Evolutionary conservation across 768 basidiomycete genomes (phyloP), one percentile per base, ranked within the genome.

Genomic region (Dacryopinax spathularia): DNA sequence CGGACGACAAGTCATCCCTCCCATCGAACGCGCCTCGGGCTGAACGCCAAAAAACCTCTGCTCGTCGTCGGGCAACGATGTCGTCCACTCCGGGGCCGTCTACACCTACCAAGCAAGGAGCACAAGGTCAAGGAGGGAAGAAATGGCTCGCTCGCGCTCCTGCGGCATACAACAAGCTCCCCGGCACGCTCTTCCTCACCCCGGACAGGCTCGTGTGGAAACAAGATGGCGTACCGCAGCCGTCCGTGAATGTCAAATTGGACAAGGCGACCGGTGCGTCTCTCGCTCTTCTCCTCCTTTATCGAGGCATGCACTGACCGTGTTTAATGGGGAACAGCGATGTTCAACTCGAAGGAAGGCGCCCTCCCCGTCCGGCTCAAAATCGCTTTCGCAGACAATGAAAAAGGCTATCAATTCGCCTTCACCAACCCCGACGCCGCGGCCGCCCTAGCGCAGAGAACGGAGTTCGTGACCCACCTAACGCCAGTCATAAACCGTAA

Each of bases 261-360:
- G 65, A 77, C 65, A 82, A 87, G 63, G 80, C 83, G 48, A 73
- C 82, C 63, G 84, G 88, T 89, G 63, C 79, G 80, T 80, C 62
- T 41, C 18, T 31, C n/a, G 56, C n/a, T 36, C 2, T 48, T 67
- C 69, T 68, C 68, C 61, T 67, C 66, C 61, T 61, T 67, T 12
- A 60, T 68, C 20, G 36, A 64, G 18, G 65, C 25, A 36, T 16
- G 1, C 33, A 25, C 68, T 34, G 69, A 69, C 64, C 65, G n/a
- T n/a, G n/a, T n/a, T n/a, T n/a, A n/a, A n/a, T n/a, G n/a, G n/a
- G n/a, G n/a, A 56, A 66, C 71, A 89, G 89, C 88, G 18, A 79
- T 93, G 34, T 91, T 91, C 71, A 90, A 87, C 69, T 90, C 88
- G 72, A 92, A 92, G 69, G 86, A 87, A 69, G 87, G 86, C 62